Base-by-base conservation (phyloP, 805 yeast species). In the Torulaspora microellipsoides region DNA sequence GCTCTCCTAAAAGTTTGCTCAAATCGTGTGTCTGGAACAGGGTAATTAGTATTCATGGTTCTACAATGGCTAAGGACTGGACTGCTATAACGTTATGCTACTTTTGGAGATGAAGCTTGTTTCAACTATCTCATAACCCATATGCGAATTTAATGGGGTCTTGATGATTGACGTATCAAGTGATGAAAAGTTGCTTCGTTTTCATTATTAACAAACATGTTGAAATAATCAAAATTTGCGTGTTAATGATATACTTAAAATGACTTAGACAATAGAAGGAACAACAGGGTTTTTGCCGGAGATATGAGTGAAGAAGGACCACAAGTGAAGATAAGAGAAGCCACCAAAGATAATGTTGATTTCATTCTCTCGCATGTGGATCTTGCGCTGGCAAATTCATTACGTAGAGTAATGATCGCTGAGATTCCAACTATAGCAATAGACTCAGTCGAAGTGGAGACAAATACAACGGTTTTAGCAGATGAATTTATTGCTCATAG, bases 351-450 rank as follows among this genome's bases (percentile, higher is more conserved):
- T 60, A 85, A 80, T 59, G 97, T 93, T 49, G 95, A 93, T 65
- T 85, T 93, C 59, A 87, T 91, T 31, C 67, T 93, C 44, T 77
- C 86, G 35, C 88, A 89, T 59, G 90, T 89, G 28, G 97, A 91
- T 62, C 67, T 93, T 47, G 78, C 96, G 0, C 70, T 91, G 59
- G 98, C 98, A 14, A 93, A 93, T 73, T 85, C 98, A 12, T 55
- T 93, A 31, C 77, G 99, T 55, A 76, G 99, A 64, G 80, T 85
- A 32, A 90, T 93, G 87, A 72, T 93, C 48, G 90, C 96, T 1
- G 99, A 93, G 66, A 93, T 93, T 45, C 99, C 99, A 28, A 93
- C 99, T 0, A 70, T 93, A 52, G 97, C 99, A 41, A 89, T 93
- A 46, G 99, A 93, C 60, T 77, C 91, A 49, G 99, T 93, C 36